Conservation (phyloP, 345 rosid species). For the Rhodomyrtus tomentosa region DNA sequence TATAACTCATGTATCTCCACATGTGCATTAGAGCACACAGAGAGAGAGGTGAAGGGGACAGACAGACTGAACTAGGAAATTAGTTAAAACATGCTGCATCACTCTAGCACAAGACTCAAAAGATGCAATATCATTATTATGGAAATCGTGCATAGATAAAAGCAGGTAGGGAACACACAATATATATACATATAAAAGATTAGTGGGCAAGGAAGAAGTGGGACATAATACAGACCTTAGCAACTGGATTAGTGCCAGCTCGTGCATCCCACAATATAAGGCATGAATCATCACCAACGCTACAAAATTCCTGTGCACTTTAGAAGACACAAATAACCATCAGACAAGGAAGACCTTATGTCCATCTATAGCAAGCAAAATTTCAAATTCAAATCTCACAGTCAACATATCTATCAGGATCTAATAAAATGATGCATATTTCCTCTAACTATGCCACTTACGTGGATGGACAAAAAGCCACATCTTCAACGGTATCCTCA, state of each 20-base stretch:
- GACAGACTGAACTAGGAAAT: background rate
- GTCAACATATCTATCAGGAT: background rate
- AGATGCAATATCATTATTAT: background rate
- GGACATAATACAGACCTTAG: constrained; percentile 40
- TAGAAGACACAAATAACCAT: background rate
- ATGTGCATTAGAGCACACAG: background rate
- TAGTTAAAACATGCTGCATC: background rate
- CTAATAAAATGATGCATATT: background rate
- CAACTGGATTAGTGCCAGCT: constrained; percentile 61
- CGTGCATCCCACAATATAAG: constrained; percentile 99
- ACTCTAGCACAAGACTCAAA: background rate
- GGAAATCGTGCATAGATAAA: background rate
- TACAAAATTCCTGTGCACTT: constrained; percentile 96
- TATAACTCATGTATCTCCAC: background rate
- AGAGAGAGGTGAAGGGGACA: background rate
- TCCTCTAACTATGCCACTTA: constrained; percentile 15
- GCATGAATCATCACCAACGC: constrained; percentile 99
- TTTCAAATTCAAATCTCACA: background rate
- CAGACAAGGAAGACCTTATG: background rate
- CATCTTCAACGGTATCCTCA: constrained; percentile 97
- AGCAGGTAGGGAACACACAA: background rate
- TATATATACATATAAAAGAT: background rate
- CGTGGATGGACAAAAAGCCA: constrained; percentile 93
- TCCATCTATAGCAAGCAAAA: background rate
- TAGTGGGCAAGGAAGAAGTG: background rate